Conservation (phyloP, 1,139 yeast genomes). For the Lodderomyces theae region DNA sequence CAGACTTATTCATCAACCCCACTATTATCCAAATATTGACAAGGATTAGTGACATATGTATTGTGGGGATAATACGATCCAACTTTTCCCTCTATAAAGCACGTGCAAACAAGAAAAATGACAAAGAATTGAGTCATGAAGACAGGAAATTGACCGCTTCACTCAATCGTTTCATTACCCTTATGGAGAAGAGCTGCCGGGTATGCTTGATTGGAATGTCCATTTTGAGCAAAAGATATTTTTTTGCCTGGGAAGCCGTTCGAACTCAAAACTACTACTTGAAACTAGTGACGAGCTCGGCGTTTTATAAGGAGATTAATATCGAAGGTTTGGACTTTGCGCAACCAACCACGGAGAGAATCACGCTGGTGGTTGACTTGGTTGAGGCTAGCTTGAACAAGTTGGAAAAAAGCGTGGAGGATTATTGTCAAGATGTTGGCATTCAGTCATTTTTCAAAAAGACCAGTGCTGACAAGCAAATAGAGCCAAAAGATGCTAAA, state of each 20-base stretch:
- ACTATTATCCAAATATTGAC: slow-evolving; percentile 35
- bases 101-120: slow-evolving; percentile 17
- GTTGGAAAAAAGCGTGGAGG: slow-evolving; percentile 8
- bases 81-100: slow-evolving; percentile 20
- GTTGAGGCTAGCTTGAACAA: slow-evolving; percentile 8
- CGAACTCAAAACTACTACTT: slow-evolving; percentile 37
- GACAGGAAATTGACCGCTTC: slow-evolving; percentile 19
- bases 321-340: slow-evolving; percentile 14
- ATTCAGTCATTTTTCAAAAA: slow-evolving; percentile 10
- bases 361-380: slow-evolving; percentile 21
- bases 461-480: slow-evolving; percentile 1
- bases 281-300: slow-evolving; percentile 24
- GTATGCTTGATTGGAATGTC: slow-evolving; percentile 30
- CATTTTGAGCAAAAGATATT: slow-evolving; percentile 40
- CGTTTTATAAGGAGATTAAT: slow-evolving; percentile 27
- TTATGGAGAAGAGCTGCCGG: slow-evolving; percentile 31
- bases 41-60: slow-evolving; percentile 32
- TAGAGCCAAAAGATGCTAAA: background rate
- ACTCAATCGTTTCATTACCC: slow-evolving; percentile 24
- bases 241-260: slow-evolving; percentile 48
- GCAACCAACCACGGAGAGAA: slow-evolving; percentile 18
- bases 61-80: slow-evolving; percentile 29
- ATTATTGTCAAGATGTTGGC: slow-evolving; percentile 12
- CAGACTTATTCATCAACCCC: slow-evolving; percentile 43
- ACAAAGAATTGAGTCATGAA: slow-evolving; percentile 14